Base-by-base conservation (phyloP, 441 rosid genomes). In the Pelargonium cotyledonis region DNA sequence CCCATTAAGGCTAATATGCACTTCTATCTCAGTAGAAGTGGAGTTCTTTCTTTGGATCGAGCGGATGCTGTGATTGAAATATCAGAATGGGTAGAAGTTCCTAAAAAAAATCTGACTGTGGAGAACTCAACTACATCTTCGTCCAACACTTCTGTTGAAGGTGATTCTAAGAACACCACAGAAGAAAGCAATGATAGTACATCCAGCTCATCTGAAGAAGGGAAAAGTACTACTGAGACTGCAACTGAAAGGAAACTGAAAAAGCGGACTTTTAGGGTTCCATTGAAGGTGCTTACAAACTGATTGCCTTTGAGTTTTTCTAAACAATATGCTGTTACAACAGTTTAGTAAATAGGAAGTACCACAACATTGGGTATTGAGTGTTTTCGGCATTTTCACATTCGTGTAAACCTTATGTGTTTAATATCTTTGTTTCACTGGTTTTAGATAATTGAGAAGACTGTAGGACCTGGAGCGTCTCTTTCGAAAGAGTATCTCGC, bases 51-150 rank as follows among this genome's bases (percentile, higher is more conserved):
- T 69, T 82, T 95, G 79, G 98, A 95, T 79, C 86, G 97, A 60
- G 97, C 92, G 78, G 98, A 95, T 68, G 98, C 97, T 75, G 88
- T 87, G 65, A 76, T 95, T 79, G 98, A 95, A 79, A 84, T 92
- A 79, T 85, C 95, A 38, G 99, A 92, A 75, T 95, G 99, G 99
- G 95, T 90, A 68, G 97, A 90, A 73, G 92, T 92, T 72, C 95
- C 97, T 58, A 89, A 81, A 81, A 92, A 82, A 85, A 90, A 85
- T 57, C 72, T 83, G 66, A 85, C 89, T 1, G 29, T 81, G 55
- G 95, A 87, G 71, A 95, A 85, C 81, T 68, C 86, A 65, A 84
- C 92, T 16, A 77, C 80, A 69, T 47, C 88, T 74, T 78, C 88
- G 19, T 76, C 82, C 55, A 83, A 85, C 63, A 65, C 78, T 69